Conservation (phyloP, 2,329 filamentous ascomycete genomes). For the Bipolaris sorokiniana region DNA sequence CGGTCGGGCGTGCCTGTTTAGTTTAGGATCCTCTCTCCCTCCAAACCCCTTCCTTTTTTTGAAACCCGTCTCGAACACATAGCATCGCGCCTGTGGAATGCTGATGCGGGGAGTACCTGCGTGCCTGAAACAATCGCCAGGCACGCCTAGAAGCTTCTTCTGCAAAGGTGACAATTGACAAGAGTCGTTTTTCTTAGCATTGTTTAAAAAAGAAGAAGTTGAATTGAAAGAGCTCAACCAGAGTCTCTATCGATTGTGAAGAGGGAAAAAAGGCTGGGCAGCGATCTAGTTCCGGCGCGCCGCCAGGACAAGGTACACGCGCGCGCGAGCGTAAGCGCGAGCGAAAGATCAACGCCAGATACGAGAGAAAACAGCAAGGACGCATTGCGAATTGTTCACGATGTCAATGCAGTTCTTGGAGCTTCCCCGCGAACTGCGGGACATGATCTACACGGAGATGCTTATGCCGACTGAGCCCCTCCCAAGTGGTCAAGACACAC, state of each 20-base stretch:
- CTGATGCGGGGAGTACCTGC: conserved; percentile 7
- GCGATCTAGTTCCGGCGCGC: not conserved
- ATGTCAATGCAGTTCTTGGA: conserved; percentile 35
- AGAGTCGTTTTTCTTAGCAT: too few species aligned
- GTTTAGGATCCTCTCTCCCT: not conserved
- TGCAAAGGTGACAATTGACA: not conserved
- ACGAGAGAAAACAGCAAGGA: not conserved
- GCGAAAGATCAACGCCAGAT: not conserved
- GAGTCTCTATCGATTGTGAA: not conserved
- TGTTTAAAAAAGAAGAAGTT: not conserved
- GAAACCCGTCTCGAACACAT: conserved; percentile 14
- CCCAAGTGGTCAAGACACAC: conserved; percentile 27
- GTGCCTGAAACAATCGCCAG: conserved; percentile 11
- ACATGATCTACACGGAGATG: conserved; percentile 41
- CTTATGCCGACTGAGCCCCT: conserved; percentile 31
- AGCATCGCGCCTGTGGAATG: not conserved
- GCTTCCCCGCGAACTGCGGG: conserved; percentile 43
- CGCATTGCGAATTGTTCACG: conserved; percentile 20
- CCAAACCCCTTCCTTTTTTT: not conserved
- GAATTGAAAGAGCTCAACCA: not conserved
- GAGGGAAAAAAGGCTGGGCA: not conserved
- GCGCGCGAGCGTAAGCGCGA: too few species aligned
- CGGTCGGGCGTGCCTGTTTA: not conserved
- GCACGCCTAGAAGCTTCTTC: conserved; percentile 4
- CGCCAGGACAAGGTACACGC: not conserved